phyloP scores from a whole-genome alignment of 139 green algal species.

The Chlamydomonas sp. region DNA sequence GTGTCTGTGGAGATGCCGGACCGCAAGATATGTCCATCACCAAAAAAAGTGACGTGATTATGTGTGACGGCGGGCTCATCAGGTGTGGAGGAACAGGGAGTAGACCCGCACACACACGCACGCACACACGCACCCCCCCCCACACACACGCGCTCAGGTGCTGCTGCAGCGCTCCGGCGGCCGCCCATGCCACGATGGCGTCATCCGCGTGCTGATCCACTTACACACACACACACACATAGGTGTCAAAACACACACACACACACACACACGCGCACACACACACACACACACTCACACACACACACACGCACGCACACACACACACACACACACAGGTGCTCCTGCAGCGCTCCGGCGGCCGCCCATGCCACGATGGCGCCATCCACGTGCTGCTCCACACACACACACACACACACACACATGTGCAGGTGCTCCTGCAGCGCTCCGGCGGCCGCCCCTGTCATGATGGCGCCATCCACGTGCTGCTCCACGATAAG shows the following conservation, averaged over 20 bases:
- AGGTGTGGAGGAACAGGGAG: too few species aligned
- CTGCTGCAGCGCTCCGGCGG: constrained; percentile 36
- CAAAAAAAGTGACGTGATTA: not conserved
- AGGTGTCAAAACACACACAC: too few species aligned
- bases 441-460: constrained; percentile 26
- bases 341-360: constrained; percentile 35
- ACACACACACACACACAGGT: constrained; percentile 13
- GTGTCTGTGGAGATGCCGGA: too few species aligned
- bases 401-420: not conserved
- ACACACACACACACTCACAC: constrained; percentile 45
- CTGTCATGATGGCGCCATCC: constrained; percentile 63
- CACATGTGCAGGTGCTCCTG: constrained; percentile 36
- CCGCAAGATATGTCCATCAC: too few species aligned
- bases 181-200: constrained; percentile 56
- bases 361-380: constrained; percentile 57
- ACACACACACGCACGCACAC: constrained; percentile 15
- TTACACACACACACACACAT: too few species aligned
- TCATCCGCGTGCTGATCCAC: constrained; percentile 46
- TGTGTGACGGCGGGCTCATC: not conserved
- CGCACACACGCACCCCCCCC: not conserved
- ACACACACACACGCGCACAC: too few species aligned
- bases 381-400: constrained; percentile 45
- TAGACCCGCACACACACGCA: constrained; percentile 57
- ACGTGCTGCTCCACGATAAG: constrained; percentile 52
- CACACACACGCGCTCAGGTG: constrained; percentile 11